Conservation (phyloP, 257 asterid genomes). For the Leptodermis oblonga region DNA sequence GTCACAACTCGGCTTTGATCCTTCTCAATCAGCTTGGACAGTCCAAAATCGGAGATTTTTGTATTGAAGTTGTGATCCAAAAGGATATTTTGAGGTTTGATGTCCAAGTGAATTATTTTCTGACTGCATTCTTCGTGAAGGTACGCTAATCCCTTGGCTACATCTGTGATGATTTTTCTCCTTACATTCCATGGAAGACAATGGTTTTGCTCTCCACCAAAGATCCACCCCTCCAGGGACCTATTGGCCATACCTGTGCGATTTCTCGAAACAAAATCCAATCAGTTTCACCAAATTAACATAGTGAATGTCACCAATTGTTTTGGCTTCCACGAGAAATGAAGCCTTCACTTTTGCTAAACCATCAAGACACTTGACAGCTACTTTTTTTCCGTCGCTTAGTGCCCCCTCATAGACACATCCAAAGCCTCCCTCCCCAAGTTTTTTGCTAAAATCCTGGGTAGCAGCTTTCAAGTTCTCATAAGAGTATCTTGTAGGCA, state of each 20-base stretch:
- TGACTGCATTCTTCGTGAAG: no score
- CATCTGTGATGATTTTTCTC: no score
- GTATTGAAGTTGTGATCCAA: no score
- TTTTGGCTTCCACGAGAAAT: slow-evolving; percentile 26
- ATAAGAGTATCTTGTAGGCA: slow-evolving; percentile 22
- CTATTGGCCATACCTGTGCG: slow-evolving; percentile 19
- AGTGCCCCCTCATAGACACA: slow-evolving; percentile 23
- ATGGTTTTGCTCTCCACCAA: no score
- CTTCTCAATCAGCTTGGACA: no score
- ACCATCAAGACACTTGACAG: slow-evolving; percentile 24
- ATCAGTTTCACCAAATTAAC: slow-evolving; percentile 25
- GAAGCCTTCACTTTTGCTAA: slow-evolving; percentile 1
- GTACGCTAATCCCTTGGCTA: no score
- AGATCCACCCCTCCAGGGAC: no score
- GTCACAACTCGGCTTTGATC: no score
- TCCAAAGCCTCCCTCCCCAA: slow-evolving; percentile 28
- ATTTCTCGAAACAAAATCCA: slow-evolving; percentile 27
- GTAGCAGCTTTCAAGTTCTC: slow-evolving; percentile 14
- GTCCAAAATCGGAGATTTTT: no score
- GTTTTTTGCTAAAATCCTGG: slow-evolving; percentile 11
- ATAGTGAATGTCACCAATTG: slow-evolving; percentile 26
- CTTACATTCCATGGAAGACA: no score
- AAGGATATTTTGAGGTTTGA: no score
- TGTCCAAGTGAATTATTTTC: no score
- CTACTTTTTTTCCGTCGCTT: slow-evolving; percentile 11